Conservation (phyloP, 2,329 filamentous ascomycete genomes). For the Scedosporium minutisporum region DNA sequence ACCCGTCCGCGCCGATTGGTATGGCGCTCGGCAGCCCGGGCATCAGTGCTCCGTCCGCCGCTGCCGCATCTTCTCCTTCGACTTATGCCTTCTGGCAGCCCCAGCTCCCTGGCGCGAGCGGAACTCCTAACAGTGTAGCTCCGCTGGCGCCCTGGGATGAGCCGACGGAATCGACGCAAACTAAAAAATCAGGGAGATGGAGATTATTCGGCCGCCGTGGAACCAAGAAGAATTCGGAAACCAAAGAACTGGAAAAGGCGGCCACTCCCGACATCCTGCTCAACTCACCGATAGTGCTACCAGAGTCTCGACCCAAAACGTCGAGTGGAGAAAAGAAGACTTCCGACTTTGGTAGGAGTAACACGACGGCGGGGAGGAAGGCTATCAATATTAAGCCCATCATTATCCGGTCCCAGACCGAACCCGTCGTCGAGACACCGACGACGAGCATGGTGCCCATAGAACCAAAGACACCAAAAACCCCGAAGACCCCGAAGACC, state of each 20-base stretch:
- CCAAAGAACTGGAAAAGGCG: background rate
- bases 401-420: slow-evolving; percentile 31
- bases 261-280: background rate
- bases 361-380: slow-evolving; percentile 22
- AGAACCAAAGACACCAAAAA: slow-evolving; percentile 11
- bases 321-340: background rate
- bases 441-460: background rate
- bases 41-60: background rate
- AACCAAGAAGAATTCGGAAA: background rate
- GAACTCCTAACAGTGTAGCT: background rate
- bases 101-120: background rate
- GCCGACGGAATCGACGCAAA: background rate
- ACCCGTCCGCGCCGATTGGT: slow-evolving; percentile 42
- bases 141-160: slow-evolving; percentile 1
- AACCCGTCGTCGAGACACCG: slow-evolving; percentile 16
- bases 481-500: background rate
- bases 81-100: slow-evolving; percentile 3
- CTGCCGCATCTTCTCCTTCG: background rate
- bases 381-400: slow-evolving; percentile 32
- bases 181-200: slow-evolving; percentile 9
- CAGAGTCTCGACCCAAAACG: slow-evolving; percentile 1
- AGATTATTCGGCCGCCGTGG: slow-evolving; percentile 10
- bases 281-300: background rate
- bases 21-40: slow-evolving; percentile 64
- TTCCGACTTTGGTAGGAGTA: slow-evolving; percentile 22